Base-by-base conservation (phyloP, 768 basidiomycete genomes). In the Kwoniella sp. region DNA sequence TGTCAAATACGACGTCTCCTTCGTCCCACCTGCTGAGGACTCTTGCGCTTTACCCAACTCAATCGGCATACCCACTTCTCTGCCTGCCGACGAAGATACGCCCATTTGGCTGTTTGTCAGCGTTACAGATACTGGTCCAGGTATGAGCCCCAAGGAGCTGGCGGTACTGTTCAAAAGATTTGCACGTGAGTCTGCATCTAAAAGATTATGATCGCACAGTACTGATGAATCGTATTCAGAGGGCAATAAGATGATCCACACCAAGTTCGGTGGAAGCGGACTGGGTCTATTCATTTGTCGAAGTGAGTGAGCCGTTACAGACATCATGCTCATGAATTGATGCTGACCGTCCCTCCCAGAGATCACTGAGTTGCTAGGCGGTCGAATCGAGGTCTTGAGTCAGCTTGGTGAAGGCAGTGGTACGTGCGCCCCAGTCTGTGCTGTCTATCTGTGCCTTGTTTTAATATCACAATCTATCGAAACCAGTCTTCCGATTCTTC, bases 261-360 rank as follows among this genome's bases (percentile, higher is more conserved):
- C 72, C 19, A 68, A 73, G 22, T 79, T 73, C 60, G 80, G 78
- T 2, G 80, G 80, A 9, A 70, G 67, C 12, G 80, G 80, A 2
- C 61, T 80, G 2, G 80, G 78, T 0, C 54, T 80, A 15, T 79
- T 76, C 70, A 72, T 79, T 58, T 73, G 70, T 52, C 58, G 70
- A 36, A 78, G 40, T 44, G 17, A 44, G 71, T 73, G 48, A 50
- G 68, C 63, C 1, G 33, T 40, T 13, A 55, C 58, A 26, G 24
- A 12, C 36, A 21, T 21, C 25, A 19, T 26, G n/a, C 13, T 17
- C 15, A 22, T 12, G 21, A 19, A 17, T 12, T 40, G 21, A 8
- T 37, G 29, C 26, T 24, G 40, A 67, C 64, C 10, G 3, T 4
- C 3, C 17, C 40, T 10, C 17, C 8, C 40, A 44, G 40, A 77